Base-by-base conservation (phyloP, 805 yeast genomes). In the Wickerhamiella nectarea region DNA sequence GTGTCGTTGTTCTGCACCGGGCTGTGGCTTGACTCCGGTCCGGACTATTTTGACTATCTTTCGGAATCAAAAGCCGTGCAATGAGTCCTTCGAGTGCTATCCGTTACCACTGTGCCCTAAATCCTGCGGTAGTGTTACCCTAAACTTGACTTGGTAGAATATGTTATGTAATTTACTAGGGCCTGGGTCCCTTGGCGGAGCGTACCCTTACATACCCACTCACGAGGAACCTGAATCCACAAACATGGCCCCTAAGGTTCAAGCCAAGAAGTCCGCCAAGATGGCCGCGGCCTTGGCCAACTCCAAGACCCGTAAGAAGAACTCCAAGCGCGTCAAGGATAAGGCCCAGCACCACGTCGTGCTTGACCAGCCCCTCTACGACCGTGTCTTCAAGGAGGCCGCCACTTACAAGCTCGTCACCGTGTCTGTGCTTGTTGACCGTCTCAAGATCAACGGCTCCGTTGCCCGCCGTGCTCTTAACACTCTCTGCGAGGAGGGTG, bases 281-380 rank as follows among this genome's bases (percentile, higher is more conserved):
- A 95, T 95, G 68, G 96, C 97, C 67, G 97, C 97, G 76, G 97
- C 96, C 71, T 76, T 85, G 80, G 95, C 96, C 71, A 96, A 96
- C 82, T 95, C 96, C 80, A 87, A 87, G 83, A 86, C 89, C 69
- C 85, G 95, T 73, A 91, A 91, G 86, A 89, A 91, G 94, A 91
- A 91, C 95, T 87, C 89, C 80, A 95, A 95, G 74, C 86, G 93
- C 80, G 95, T 86, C 72, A 91, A 93, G 87, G 99, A 91, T 75
- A 89, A 83, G 94, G 97, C 98, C 63, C 89, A 84, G 71, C 98
- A 91, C 79, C 79, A 86, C 67, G 87, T 91, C 65, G 75, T 83
- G 70, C 76, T 91, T 65, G 99, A 91, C 72, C 96, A 91, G 77
- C 94, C 91, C 61, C 84, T 89, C 70, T 89, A 81, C 76, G 98